Conservation (phyloP, 768 basidiomycete species). For the Trametes punicea region DNA sequence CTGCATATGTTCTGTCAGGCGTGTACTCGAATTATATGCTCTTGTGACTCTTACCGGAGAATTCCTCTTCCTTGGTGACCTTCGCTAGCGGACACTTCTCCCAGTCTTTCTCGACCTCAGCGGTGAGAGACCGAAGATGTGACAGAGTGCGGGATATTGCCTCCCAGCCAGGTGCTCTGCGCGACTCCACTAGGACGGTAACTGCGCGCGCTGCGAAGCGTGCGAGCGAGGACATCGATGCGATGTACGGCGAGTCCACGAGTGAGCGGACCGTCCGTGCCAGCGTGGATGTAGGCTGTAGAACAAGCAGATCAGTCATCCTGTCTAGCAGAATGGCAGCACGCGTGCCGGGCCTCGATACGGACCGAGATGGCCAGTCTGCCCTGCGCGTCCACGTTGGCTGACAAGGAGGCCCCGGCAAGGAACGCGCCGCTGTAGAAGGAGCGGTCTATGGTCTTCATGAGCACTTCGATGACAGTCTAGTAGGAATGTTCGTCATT, state of each 20-base stretch:
- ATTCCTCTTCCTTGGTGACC: conserved; percentile 26
- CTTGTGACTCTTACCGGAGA: conserved; percentile 25
- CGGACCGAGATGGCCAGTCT: conserved; percentile 19
- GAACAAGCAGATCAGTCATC: neutral
- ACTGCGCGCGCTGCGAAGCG: conserved; percentile 24
- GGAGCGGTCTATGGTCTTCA: conserved; percentile 48
- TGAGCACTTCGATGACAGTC: conserved; percentile 33
- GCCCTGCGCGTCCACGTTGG: conserved; percentile 25
- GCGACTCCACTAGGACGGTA: conserved; percentile 26
- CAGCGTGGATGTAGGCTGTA: conserved; percentile 12
- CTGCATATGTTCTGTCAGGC: conserved; percentile 27
- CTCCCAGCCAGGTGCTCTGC: conserved; percentile 26
- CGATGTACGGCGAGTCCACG: conserved; percentile 20
- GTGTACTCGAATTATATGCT: neutral
- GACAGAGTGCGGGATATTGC: conserved; percentile 21
- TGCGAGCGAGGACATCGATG: conserved; percentile 27
- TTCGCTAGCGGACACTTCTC: conserved; percentile 25
- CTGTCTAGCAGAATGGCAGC: neutral
- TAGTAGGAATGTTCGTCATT: conserved; percentile 21
- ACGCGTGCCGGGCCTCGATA: neutral
- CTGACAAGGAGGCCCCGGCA: conserved; percentile 20
- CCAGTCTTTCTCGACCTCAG: conserved; percentile 29
- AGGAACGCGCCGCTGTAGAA: conserved; percentile 59
- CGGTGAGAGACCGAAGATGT: conserved; percentile 23
- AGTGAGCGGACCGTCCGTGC: conserved; percentile 18